Evolutionary conservation across 2,329 filamentous ascomycete genomes (phyloP).

Genomic region (Penicillium decumbens): DNA sequence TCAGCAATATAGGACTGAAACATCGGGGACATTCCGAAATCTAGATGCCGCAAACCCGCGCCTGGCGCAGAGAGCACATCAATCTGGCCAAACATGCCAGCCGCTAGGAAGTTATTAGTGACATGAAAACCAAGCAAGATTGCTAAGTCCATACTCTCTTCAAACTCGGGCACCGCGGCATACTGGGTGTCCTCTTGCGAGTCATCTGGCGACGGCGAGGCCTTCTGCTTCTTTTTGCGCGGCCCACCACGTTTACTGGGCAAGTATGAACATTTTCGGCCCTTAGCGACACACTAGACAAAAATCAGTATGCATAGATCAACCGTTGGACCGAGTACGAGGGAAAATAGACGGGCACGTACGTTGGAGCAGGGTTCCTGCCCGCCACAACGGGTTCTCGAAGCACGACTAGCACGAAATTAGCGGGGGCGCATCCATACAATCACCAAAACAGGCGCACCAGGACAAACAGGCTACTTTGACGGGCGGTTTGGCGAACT

Average conservation of each 20-base stretch:
- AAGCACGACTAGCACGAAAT: conserved; percentile 34
- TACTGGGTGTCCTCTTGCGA: conserved; percentile 20
- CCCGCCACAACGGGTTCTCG: conserved; percentile 44
- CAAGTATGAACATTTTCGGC: conserved; percentile 40
- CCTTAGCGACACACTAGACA: conserved; percentile 38
- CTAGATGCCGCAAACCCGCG: conserved; percentile 39
- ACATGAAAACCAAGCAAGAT: background rate
- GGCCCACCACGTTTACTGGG: conserved; percentile 45
- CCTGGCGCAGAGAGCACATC: conserved; percentile 40
- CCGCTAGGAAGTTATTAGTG: conserved; percentile 25
- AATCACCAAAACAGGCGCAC: conserved; percentile 23
- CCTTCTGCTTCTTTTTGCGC: conserved; percentile 38
- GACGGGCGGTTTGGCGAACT: conserved; percentile 44
- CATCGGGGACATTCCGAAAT: conserved; percentile 37
- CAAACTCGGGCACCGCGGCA: conserved; percentile 26
- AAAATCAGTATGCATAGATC: conserved; percentile 8
- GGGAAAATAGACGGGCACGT: conserved; percentile 18
- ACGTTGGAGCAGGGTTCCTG: conserved; percentile 43
- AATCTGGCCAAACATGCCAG: conserved; percentile 40
- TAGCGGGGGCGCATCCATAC: background rate
- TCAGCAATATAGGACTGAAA: conserved; percentile 36
- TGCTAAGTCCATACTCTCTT: conserved; percentile 28
- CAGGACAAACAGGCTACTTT: conserved; percentile 45
- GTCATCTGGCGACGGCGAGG: conserved; percentile 22
- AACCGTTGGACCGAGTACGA: background rate